Percentiles rank a stretch among this genome's conserved stretches.
Conservation (phyloP, 2,329 filamentous ascomycete species). For the Dothideomycetes sp. region DNA sequence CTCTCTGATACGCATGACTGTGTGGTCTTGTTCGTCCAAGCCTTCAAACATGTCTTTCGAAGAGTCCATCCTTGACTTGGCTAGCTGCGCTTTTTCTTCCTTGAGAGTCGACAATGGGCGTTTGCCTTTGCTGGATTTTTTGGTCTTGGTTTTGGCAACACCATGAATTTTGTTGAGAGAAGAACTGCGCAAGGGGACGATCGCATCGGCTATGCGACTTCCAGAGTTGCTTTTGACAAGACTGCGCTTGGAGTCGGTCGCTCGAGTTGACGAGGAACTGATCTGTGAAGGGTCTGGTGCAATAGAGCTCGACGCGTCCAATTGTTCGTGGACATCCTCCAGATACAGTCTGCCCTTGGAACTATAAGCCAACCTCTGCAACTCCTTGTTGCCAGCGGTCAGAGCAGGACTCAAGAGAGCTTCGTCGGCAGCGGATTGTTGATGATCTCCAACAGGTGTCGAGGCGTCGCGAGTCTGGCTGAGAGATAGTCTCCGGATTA, state of each 20-base stretch:
- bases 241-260: not conserved
- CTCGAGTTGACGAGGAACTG: not conserved
- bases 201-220: not conserved
- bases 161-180: slow-evolving; percentile 7
- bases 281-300: not conserved
- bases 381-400: not conserved
- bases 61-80: slow-evolving; percentile 22
- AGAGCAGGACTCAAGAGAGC: slow-evolving; percentile 2
- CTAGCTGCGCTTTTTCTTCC: not conserved
- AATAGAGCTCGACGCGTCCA: not conserved
- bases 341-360: slow-evolving; percentile 27
- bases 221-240: not conserved
- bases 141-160: slow-evolving; percentile 1
- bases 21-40: slow-evolving; percentile 37
- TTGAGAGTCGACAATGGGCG: slow-evolving; percentile 20
- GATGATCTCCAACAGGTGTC: not conserved
- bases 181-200: slow-evolving; percentile 3
- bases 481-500: not conserved
- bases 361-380: slow-evolving; percentile 16
- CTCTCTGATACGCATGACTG: slow-evolving; percentile 50
- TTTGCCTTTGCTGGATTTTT: slow-evolving; percentile 9
- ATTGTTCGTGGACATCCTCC: slow-evolving; percentile 19
- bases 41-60: slow-evolving; percentile 19
- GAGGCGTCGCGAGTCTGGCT: not conserved
- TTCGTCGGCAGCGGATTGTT: slow-evolving; percentile 5